These are phyloP conservation scores for Lentinus tigrinus DNA, from an alignment of 768 basidiomycete species.

Conservation along the genomic window DNA sequence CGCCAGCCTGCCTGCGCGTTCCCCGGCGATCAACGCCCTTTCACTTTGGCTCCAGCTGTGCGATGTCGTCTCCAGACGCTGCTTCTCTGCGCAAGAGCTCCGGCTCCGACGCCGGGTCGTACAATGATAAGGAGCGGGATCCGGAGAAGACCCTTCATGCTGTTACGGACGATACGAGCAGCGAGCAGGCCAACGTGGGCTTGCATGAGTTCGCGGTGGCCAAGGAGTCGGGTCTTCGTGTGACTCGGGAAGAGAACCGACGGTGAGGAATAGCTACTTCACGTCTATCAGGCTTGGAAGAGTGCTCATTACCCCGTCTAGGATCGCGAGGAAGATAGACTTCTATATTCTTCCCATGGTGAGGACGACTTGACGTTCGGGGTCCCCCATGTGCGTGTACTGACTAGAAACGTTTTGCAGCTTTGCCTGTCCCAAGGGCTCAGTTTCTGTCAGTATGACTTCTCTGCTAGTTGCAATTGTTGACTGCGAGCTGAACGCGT, in stretches of 20 bases:
- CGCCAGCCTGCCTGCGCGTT: neutral
- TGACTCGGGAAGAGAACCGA: constrained; percentile 9
- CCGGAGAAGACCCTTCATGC: neutral
- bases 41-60: neutral
- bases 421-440: constrained; percentile 32
- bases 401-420: neutral
- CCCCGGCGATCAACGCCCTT: neutral
- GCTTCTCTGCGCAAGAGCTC: neutral
- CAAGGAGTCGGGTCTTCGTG: constrained; percentile 10
- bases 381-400: neutral
- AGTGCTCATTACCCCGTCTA: neutral
- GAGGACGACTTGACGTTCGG: neutral
- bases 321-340: constrained; percentile 28
- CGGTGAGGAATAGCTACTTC: neutral
- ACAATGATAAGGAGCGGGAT: neutral
- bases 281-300: neutral
- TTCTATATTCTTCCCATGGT: constrained; percentile 27
- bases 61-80: neutral
- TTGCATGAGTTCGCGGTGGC: constrained; percentile 18
- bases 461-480: no score
- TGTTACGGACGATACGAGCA: neutral
- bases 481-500: neutral
- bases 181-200: constrained; percentile 15
- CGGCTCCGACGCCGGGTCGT: constrained; percentile 3
- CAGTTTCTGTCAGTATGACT: constrained; percentile 16